Evolutionary conservation across 1,284 basidiomycete genomes (phyloP).

Genomic region (Somion occarium): DNA sequence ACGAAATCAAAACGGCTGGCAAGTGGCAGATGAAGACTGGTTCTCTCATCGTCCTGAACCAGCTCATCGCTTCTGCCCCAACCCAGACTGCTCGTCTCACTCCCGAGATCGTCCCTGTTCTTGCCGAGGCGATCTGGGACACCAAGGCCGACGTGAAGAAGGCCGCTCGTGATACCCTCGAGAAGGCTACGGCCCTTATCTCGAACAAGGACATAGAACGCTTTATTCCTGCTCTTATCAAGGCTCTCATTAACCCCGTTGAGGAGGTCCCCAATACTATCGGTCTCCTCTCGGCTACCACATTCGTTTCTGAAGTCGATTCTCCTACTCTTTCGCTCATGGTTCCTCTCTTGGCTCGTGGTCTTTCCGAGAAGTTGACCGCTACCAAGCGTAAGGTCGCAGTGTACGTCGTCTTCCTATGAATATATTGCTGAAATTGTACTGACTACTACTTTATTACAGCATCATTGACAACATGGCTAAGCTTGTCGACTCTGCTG

Average conservation of each 20-base stretch:
- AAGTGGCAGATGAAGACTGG: conserved; percentile 99
- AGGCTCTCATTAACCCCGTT: conserved; percentile 97
- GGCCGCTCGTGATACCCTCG: conserved; percentile 92
- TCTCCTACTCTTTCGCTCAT: conserved; percentile 98
- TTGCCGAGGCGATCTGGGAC: conserved; percentile 98
- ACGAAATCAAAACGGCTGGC: conserved; percentile 93
- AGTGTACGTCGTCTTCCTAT: conserved; percentile 53
- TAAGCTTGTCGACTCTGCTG: conserved; percentile 93
- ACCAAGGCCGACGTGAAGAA: conserved; percentile 99
- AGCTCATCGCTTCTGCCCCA: conserved; percentile 85
- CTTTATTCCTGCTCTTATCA: conserved; percentile 97
- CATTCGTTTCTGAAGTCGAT: conserved; percentile 99
- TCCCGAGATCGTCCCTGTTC: conserved; percentile 95
- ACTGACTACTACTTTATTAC: conserved; percentile 19
- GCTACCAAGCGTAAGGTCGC: conserved; percentile 96
- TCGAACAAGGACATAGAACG: conserved; percentile 99
- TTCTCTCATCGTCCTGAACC: conserved; percentile 80
- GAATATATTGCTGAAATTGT: conserved; percentile 8
- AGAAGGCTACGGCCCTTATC: conserved; percentile 89
- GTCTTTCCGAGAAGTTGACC: conserved; percentile 92
- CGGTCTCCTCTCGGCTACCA: conserved; percentile 95
- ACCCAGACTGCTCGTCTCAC: conserved; percentile 86
- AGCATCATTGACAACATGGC: conserved; percentile 98
- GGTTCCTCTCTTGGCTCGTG: conserved; percentile 96
- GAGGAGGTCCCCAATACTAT: conserved; percentile 99